Conservation (phyloP, 2,329 filamentous ascomycete species). For the Drechslerella dactyloides region DNA sequence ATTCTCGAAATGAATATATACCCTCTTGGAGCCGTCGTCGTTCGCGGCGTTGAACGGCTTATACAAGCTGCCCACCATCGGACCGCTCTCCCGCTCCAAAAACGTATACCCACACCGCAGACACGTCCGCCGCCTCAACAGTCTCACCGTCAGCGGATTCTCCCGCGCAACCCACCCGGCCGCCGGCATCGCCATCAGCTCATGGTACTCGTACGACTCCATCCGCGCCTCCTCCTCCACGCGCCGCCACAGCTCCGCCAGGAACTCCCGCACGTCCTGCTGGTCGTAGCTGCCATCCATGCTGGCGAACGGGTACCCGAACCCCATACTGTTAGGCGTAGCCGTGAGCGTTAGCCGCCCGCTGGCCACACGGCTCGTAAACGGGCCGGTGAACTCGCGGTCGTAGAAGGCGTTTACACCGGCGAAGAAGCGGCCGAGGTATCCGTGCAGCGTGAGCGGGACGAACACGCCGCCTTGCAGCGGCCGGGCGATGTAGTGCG, state of each 20-base stretch:
- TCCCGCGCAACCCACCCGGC: background rate
- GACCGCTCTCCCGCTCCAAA: background rate
- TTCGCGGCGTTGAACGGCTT: constrained; percentile 8
- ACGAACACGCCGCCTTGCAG: background rate
- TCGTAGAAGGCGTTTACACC: constrained; percentile 9
- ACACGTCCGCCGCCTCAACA: constrained; percentile 5
- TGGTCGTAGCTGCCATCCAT: background rate
- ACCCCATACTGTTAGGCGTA: background rate
- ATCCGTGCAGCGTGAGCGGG: background rate
- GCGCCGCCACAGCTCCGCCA: background rate
- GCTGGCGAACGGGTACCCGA: constrained; percentile 4
- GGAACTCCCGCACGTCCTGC: constrained; percentile 21
- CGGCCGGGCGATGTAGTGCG: background rate
- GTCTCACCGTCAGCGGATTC: constrained; percentile 1
- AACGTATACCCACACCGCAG: constrained; percentile 25
- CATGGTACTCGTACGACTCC: background rate
- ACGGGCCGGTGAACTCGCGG: background rate
- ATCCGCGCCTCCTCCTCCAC: background rate
- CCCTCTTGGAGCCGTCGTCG: background rate
- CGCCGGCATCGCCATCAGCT: background rate
- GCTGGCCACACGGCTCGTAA: background rate
- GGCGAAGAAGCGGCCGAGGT: background rate
- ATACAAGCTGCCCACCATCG: constrained; percentile 1
- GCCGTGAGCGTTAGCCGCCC: constrained; percentile 6
- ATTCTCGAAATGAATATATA: background rate